Conservation (phyloP, 345 rosid species). For the Sisymbrium irio region DNA sequence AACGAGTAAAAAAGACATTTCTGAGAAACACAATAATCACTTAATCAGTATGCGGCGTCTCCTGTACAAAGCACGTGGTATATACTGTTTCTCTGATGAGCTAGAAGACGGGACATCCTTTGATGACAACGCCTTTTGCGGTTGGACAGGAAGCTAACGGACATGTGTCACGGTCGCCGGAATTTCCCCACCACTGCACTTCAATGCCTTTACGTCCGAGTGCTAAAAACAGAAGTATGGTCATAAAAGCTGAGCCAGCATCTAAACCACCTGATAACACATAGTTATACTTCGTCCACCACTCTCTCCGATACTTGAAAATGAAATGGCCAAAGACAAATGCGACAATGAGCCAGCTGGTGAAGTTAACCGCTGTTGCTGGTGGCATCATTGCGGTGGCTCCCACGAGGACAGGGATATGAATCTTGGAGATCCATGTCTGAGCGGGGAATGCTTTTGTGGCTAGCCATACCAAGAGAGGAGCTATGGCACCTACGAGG, state of each 20-base stretch:
- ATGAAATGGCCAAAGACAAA: constrained; percentile 59
- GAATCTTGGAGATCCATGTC: constrained; percentile 59
- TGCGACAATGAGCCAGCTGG: constrained; percentile 59
- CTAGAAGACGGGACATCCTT: constrained; percentile 64
- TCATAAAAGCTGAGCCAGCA: constrained; percentile 78
- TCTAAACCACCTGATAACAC: constrained; percentile 78
- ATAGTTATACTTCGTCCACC: constrained; percentile 79
- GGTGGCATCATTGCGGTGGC: constrained; percentile 85
- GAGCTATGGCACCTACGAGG: constrained; percentile 64
- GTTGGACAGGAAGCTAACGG: constrained; percentile 72
- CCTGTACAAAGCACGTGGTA: constrained; percentile 11
- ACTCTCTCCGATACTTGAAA: constrained; percentile 46
- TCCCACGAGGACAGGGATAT: constrained; percentile 73
- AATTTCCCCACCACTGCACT: constrained; percentile 78
- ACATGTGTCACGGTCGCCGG: constrained; percentile 64
- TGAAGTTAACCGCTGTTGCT: constrained; percentile 72
- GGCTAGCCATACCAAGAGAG: constrained; percentile 68
- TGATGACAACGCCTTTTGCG: constrained; percentile 47
- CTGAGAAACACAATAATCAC: not conserved
- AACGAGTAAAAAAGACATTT: constrained; percentile 15
- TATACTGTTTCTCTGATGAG: constrained; percentile 5
- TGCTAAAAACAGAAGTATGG: constrained; percentile 53
- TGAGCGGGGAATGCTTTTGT: constrained; percentile 54
- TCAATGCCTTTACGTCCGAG: constrained; percentile 44
- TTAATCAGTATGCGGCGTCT: constrained; percentile 10